A percentile compares a stretch with the other conserved stretches of the same genome.
These are phyloP conservation scores for Aspergillus sp. DNA, from an alignment of 2,329 filamentous ascomycete genomes.

Conservation along the genomic window DNA sequence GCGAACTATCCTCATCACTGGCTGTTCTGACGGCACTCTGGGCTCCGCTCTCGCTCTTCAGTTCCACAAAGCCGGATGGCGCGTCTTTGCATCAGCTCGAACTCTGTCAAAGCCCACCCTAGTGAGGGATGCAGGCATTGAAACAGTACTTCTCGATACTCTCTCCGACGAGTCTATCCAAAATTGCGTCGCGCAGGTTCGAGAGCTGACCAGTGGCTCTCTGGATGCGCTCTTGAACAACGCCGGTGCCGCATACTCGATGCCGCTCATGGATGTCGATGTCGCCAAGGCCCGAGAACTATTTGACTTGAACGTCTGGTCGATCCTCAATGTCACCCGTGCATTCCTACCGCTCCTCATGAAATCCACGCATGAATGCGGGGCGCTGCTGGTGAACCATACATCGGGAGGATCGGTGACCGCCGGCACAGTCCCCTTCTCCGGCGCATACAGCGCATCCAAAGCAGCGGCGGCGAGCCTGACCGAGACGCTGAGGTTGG, in stretches of 20 bases:
- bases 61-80: slow-evolving; percentile 38
- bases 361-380: not conserved
- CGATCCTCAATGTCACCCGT: slow-evolving; percentile 18
- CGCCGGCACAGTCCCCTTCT: not conserved
- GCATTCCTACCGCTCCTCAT: slow-evolving; percentile 32
- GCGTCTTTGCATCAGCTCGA: slow-evolving; percentile 46
- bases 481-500: slow-evolving; percentile 24
- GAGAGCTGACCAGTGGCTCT: slow-evolving; percentile 32
- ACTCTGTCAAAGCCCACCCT: slow-evolving; percentile 32
- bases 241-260: slow-evolving; percentile 38
- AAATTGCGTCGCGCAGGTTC: slow-evolving; percentile 26
- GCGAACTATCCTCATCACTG: slow-evolving; percentile 39
- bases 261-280: slow-evolving; percentile 43
- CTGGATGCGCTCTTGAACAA: slow-evolving; percentile 51
- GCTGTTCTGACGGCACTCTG: slow-evolving; percentile 44
- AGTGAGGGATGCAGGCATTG: slow-evolving; percentile 26
- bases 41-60: slow-evolving; percentile 40
- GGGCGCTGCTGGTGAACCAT: slow-evolving; percentile 28
- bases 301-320: slow-evolving; percentile 27
- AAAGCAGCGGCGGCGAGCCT: slow-evolving; percentile 26
- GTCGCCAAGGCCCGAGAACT: slow-evolving; percentile 36
- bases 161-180: slow-evolving; percentile 29
- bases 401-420: slow-evolving; percentile 23
- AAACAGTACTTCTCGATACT: slow-evolving; percentile 35
- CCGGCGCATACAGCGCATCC: slow-evolving; percentile 27